Base-by-base conservation (phyloP, 495 filamentous ascomycete species). In the Apiosordaria backusii region DNA sequence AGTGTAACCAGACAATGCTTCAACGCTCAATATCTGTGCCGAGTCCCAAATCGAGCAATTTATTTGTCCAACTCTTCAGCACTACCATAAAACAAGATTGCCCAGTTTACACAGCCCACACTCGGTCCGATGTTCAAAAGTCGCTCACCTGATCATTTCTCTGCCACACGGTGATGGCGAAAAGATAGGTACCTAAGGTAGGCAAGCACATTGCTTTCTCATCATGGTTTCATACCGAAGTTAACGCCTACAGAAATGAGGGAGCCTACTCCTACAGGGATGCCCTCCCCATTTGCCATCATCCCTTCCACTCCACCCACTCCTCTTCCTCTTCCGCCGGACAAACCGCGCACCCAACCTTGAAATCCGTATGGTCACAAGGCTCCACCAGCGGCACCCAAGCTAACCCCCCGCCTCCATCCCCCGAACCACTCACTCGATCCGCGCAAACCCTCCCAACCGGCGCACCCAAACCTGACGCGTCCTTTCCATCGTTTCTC, bases 371-470 rank as follows among this genome's bases (percentile, higher is more conserved):
- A 35, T 71, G 70, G 63, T 71, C 70, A 27, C 70, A 71, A 22
- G 70, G 70, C 66, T 71, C 70, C 55, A 67, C n/a, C 58, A 71
- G 29, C 40, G 54, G 25, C 35, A 55, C 35, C 7, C 59, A 65
- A 18, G 23, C 45, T 22, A 50, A 23, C 4, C 13, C 52, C 3
- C 15, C 45, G 27, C 27, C 25, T 45, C 35, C 35, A 7, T 13
- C 35, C 35, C 4, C 35, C 35, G 6, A 13, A 45, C 35, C 35
- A 45, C 16, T 13, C 35, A 13, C 35, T 13, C 35, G 5, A 7
- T 62, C 35, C 22, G n/a, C 82, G 10, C 79, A 87, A 65, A 83
- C 80, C 27, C 77, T 85, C 3, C 81, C 80, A 4, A 63, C 87
- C 21, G 81, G 80, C 3, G 80, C 13, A 1, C 16, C 60, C 55